Percentiles rank a stretch among this genome's conserved stretches.
Evolutionary conservation across 192 early-diverging fungal species (phyloP).

Genomic region (Backusella sp.): DNA sequence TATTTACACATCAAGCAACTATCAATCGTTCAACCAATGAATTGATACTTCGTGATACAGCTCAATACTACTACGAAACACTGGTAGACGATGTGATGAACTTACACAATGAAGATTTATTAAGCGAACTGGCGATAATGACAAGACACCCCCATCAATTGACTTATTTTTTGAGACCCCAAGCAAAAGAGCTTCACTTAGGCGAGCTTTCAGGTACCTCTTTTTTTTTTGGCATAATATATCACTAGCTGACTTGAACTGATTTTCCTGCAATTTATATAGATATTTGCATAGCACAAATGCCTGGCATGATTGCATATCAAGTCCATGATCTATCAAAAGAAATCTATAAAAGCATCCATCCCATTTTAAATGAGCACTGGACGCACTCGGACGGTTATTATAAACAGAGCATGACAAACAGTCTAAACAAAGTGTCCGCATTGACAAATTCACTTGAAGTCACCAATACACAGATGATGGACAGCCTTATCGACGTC

Average conservation of each 20-base stretch:
- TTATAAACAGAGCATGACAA: not conserved
- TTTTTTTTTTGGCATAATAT: not conserved
- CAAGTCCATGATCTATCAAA: slow-evolving; percentile 4
- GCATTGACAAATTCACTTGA: not conserved
- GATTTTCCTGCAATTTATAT: not conserved
- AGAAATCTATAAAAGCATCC: not conserved
- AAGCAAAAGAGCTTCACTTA: not conserved
- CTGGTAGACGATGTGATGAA: not conserved
- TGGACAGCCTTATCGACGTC: not conserved
- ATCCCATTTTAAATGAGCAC: not conserved
- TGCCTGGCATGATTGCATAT: slow-evolving; percentile 16
- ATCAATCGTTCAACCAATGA: not conserved
- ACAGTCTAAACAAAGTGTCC: not conserved
- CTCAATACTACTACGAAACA: not conserved
- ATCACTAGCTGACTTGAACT: not conserved
- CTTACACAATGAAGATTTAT: slow-evolving; percentile 6
- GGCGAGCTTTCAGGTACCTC: not conserved
- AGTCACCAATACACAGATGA: not conserved
- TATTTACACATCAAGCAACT: not conserved
- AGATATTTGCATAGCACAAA: slow-evolving; percentile 10
- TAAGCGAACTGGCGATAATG: not conserved
- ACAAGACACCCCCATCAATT: not conserved
- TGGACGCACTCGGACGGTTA: not conserved
- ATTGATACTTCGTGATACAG: not conserved
- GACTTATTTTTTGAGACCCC: not conserved